These are phyloP conservation scores for Rhypophila decipiens DNA, from an alignment of 495 filamentous ascomycete species.

Conservation along the genomic window DNA sequence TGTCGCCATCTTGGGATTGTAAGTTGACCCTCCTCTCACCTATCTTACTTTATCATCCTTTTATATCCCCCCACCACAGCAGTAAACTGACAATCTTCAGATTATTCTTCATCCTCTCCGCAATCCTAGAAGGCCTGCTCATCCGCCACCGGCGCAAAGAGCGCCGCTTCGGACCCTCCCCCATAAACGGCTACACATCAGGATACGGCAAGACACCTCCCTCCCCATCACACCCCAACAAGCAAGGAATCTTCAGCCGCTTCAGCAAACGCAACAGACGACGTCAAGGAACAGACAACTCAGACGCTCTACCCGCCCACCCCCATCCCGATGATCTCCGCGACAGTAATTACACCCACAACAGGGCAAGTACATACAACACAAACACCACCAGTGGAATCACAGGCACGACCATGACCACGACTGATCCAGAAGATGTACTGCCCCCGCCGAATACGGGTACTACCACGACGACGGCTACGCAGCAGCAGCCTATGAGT, in stretches of 20 bases:
- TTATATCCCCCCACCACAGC: neutral
- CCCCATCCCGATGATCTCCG: neutral
- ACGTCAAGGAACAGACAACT: neutral
- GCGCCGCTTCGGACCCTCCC: conserved; percentile 71
- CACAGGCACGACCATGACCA: neutral
- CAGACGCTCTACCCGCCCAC: neutral
- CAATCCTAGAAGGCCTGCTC: conserved; percentile 55
- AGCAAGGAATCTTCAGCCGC: conserved; percentile 22
- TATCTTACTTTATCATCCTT: too few species aligned
- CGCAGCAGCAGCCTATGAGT: too few species aligned
- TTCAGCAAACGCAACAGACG: conserved; percentile 11
- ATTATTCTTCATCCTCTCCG: conserved; percentile 61
- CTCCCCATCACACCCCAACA: too few species aligned
- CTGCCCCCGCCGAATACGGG: neutral
- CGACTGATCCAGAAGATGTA: neutral
- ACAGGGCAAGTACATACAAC: neutral
- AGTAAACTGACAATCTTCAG: conserved; percentile 26
- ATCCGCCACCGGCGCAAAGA: conserved; percentile 62
- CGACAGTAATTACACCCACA: neutral
- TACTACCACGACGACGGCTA: too few species aligned
- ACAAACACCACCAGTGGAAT: neutral
- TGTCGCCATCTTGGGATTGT: conserved; percentile 73
- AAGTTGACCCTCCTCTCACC: conserved; percentile 32
- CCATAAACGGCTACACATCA: conserved; percentile 45
- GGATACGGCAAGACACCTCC: conserved; percentile 49